These are phyloP conservation scores for Naganishia randhawae DNA, from an alignment of 768 basidiomycete species.

Conservation along the genomic window DNA sequence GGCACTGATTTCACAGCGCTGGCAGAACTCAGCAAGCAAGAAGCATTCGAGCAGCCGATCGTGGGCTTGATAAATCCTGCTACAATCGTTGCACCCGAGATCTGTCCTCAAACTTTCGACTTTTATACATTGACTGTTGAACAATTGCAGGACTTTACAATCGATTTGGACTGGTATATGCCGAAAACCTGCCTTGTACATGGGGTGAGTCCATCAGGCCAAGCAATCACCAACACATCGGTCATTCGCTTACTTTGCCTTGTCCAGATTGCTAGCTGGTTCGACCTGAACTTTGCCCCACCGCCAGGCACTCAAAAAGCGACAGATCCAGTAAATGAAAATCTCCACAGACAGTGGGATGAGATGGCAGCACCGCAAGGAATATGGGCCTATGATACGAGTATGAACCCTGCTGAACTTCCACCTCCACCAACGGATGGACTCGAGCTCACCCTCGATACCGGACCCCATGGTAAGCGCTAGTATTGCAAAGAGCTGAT, in stretches of 20 bases:
- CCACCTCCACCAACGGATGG: constrained; percentile 41
- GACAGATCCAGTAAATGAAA: constrained; percentile 27
- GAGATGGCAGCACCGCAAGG: constrained; percentile 24
- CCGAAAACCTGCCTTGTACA: constrained; percentile 41
- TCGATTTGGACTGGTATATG: constrained; percentile 43
- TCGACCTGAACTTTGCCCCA: constrained; percentile 46
- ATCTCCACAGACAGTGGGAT: constrained; percentile 37
- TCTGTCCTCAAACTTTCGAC: constrained; percentile 45
- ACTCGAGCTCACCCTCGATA: constrained; percentile 41
- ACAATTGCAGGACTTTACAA: constrained; percentile 43
- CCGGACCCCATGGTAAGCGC: constrained; percentile 43
- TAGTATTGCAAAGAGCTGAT: not conserved
- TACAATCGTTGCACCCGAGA: constrained; percentile 38
- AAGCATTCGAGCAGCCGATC: constrained; percentile 49
- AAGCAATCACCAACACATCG: not conserved
- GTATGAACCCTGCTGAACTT: constrained; percentile 41
- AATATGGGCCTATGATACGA: constrained; percentile 35
- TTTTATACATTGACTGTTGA: constrained; percentile 43
- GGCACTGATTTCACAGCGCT: constrained; percentile 47
- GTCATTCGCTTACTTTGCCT: constrained; percentile 2
- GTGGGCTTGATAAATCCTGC: constrained; percentile 48
- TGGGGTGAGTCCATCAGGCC: constrained; percentile 37
- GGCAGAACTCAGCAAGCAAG: constrained; percentile 39
- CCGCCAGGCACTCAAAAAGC: constrained; percentile 19
- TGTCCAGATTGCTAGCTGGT: constrained; percentile 48